Percentiles rank a stretch among this genome's conserved stretches.
Conservation (phyloP, 2,329 filamentous ascomycete species). For the Hawksworthiomyces lignivorus region DNA sequence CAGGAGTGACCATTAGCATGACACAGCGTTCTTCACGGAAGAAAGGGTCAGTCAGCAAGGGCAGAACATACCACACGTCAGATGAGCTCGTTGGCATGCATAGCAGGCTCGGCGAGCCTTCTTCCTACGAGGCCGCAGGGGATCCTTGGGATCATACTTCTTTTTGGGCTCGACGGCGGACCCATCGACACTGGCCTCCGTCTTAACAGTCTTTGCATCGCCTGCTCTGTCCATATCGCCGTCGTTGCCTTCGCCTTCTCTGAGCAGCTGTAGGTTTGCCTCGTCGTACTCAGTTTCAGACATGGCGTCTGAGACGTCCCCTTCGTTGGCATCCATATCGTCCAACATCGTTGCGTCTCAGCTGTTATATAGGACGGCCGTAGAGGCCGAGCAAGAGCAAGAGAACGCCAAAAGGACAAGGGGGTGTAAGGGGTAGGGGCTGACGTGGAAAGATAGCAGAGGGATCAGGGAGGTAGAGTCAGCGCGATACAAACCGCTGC, state of each 20-base stretch:
- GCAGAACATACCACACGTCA: conserved; percentile 84
- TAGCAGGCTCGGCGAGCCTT: conserved; percentile 94
- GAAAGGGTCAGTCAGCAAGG: not conserved
- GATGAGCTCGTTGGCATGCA: conserved; percentile 92
- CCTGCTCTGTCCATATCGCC: conserved; percentile 38
- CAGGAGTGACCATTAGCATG: conserved; percentile 11
- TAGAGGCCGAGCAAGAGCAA: conserved; percentile 8
- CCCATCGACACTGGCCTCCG: conserved; percentile 8
- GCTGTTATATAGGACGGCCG: conserved; percentile 37
- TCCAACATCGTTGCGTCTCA: conserved; percentile 49
- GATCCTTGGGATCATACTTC: conserved; percentile 79
- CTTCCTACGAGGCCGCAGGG: conserved; percentile 80
- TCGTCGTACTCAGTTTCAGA: conserved; percentile 52
- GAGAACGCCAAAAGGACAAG: conserved; percentile 4
- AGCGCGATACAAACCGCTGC: no score
- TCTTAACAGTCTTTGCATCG: conserved; percentile 29
- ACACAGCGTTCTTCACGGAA: not conserved
- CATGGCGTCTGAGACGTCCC: conserved; percentile 50
- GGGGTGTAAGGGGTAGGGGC: conserved; percentile 2
- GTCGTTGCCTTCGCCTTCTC: conserved; percentile 32
- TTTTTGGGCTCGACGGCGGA: conserved; percentile 47
- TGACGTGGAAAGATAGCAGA: not conserved
- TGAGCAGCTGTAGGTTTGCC: conserved; percentile 31
- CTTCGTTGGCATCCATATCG: conserved; percentile 43
- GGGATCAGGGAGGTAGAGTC: no score